These are phyloP conservation scores for Stenocarpella maydis DNA, from an alignment of 2,329 filamentous ascomycete species.

Conservation along the genomic window DNA sequence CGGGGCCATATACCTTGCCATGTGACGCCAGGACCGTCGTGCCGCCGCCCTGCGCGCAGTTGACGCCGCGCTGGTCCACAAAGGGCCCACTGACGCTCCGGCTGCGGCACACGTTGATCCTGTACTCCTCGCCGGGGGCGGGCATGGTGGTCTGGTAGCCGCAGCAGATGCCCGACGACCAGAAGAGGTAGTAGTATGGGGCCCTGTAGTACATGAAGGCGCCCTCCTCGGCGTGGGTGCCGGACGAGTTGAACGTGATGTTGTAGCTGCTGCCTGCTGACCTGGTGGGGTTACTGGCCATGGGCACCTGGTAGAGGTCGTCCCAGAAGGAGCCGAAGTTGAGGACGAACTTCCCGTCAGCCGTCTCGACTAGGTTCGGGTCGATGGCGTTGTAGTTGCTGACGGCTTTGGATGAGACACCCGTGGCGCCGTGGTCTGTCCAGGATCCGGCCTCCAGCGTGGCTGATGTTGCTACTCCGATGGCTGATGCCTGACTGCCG, in stretches of 20 bases:
- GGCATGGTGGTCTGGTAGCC: constrained; percentile 61
- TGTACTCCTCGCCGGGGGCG: constrained; percentile 68
- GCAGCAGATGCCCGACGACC: constrained; percentile 68
- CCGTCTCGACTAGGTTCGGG: constrained; percentile 56
- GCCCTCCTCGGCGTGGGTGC: constrained; percentile 63
- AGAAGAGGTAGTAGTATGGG: constrained; percentile 71
- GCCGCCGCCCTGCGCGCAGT: constrained; percentile 64
- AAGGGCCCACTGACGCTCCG: constrained; percentile 60
- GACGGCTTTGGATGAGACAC: constrained; percentile 53
- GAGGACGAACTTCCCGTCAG: constrained; percentile 53
- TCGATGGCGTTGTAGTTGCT: constrained; percentile 70
- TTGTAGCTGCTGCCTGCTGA: constrained; percentile 47
- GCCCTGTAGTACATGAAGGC: constrained; percentile 63
- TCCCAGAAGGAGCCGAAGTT: constrained; percentile 76
- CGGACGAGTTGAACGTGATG: constrained; percentile 61
- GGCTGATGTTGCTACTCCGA: constrained; percentile 61
- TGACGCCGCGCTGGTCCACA: constrained; percentile 61
- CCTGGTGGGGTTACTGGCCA: constrained; percentile 49
- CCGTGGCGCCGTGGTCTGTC: constrained; percentile 65
- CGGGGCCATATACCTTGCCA: constrained; percentile 66
- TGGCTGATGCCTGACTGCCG: constrained; percentile 66
- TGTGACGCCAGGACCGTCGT: constrained; percentile 66
- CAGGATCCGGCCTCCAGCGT: constrained; percentile 63
- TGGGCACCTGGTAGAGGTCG: constrained; percentile 67
- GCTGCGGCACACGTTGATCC: constrained; percentile 71